Evolutionary conservation across 1,284 basidiomycete genomes (phyloP).

Genomic region (Schizophyllum amplum): DNA sequence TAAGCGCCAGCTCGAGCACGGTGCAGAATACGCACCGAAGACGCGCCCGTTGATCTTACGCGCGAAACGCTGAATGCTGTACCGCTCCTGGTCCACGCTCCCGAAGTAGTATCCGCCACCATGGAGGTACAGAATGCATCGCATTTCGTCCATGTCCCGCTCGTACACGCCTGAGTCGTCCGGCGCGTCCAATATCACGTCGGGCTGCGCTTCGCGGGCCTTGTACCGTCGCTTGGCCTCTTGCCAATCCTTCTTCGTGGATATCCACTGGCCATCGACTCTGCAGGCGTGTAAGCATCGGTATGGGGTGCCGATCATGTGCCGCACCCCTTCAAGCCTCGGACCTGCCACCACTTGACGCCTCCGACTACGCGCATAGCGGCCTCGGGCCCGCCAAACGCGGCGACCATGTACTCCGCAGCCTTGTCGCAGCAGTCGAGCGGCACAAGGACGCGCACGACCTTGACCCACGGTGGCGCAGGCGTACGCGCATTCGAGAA

Average conservation of each 20-base stretch:
- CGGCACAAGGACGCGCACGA: slow-evolving; percentile 69
- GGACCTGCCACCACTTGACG: slow-evolving; percentile 95
- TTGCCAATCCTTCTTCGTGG: slow-evolving; percentile 64
- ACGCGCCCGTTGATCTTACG: slow-evolving; percentile 86
- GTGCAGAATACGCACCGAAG: slow-evolving; percentile 45
- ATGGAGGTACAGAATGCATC: slow-evolving; percentile 82
- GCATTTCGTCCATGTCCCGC: slow-evolving; percentile 77
- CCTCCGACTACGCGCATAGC: slow-evolving; percentile 79
- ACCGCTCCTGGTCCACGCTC: slow-evolving; percentile 73
- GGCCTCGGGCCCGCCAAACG: slow-evolving; percentile 76
- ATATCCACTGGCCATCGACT: slow-evolving; percentile 88
- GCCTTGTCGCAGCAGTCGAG: slow-evolving; percentile 73
- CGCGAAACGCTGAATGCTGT: slow-evolving; percentile 80
- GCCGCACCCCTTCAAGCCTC: slow-evolving; percentile 63
- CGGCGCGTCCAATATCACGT: slow-evolving; percentile 9
- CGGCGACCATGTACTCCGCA: slow-evolving; percentile 69
- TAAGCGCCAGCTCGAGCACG: slow-evolving; percentile 6
- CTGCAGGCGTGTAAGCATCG: slow-evolving; percentile 27
- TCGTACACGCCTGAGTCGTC: slow-evolving; percentile 34
- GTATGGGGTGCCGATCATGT: neutral
- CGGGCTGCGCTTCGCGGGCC: slow-evolving; percentile 24
- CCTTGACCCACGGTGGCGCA: slow-evolving; percentile 83
- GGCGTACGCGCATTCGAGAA: slow-evolving; percentile 85
- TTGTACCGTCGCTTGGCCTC: slow-evolving; percentile 50
- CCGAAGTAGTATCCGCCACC: slow-evolving; percentile 83